Evolutionary conservation across 768 basidiomycete species (phyloP).

Genomic region (Rhizopogon salebrosus): DNA sequence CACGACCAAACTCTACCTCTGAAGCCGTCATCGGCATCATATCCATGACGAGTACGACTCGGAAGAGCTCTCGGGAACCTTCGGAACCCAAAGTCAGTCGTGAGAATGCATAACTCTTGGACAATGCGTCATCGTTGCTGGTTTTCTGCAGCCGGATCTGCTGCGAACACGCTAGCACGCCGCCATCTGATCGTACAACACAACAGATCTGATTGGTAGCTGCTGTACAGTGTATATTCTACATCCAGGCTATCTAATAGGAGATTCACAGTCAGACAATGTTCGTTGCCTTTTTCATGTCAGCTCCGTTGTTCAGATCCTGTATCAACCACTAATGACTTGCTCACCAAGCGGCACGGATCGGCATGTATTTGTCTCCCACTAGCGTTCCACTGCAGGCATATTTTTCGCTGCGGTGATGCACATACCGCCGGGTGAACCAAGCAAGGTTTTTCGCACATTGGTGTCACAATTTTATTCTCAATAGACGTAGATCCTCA

Average conservation of each 20-base stretch:
- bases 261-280: no score
- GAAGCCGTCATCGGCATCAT: not conserved
- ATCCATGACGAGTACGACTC: no score
- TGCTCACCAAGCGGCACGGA: no score
- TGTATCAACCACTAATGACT: no score
- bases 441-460: no score
- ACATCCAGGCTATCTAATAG: not conserved
- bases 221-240: not conserved
- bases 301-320: no score
- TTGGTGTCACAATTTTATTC: not conserved
- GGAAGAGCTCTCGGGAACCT: no score
- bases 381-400: not conserved
- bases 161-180: no score
- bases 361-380: not conserved
- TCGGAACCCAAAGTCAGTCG: not conserved
- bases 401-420: not conserved
- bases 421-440: not conserved
- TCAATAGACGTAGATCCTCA: no score
- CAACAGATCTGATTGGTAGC: not conserved
- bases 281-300: no score
- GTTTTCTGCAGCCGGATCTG: no score
- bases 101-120: not conserved
- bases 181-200: not conserved
- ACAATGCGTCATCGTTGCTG: not conserved
- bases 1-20: not conserved